Conservation (phyloP, 169 alveolate genomes). For the Plasmodium coatneyi region DNA sequence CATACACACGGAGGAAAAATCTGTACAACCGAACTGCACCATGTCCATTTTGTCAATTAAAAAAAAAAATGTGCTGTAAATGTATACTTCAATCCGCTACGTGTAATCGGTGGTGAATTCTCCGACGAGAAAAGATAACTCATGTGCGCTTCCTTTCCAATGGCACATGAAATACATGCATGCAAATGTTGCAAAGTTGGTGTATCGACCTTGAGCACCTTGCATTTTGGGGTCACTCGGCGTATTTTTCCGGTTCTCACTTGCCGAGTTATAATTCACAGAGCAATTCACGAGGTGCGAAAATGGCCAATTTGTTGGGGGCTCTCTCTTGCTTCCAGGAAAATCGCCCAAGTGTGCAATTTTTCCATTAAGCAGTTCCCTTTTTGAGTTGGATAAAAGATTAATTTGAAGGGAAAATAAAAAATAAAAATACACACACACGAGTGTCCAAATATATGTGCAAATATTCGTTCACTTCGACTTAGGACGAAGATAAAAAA, state of each 20-base stretch:
- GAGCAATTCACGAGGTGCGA: background rate
- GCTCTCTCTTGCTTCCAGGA: background rate
- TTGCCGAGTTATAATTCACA: background rate
- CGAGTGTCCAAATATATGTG: background rate
- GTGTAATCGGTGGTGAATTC: background rate
- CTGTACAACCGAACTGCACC: background rate
- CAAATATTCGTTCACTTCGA: background rate
- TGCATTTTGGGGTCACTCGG: background rate
- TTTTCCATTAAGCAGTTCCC: background rate
- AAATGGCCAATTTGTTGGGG: background rate
- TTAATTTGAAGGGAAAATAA: background rate
- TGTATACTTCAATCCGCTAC: background rate
- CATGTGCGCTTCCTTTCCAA: background rate
- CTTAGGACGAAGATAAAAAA: background rate
- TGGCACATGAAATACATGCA: background rate
- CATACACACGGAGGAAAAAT: background rate
- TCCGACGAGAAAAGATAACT: background rate
- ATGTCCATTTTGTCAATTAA: background rate
- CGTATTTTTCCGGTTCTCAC: background rate
- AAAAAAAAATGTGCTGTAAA: background rate
- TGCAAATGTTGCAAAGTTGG: background rate
- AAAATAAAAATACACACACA: background rate
- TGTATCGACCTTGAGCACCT: background rate
- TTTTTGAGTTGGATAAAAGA: background rate
- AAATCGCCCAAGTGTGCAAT: background rate